A percentile compares a stretch with the other conserved stretches of the same genome.
phyloP scores from a whole-genome alignment of 306 rosid genomes.

The Cicer yamashitae region DNA sequence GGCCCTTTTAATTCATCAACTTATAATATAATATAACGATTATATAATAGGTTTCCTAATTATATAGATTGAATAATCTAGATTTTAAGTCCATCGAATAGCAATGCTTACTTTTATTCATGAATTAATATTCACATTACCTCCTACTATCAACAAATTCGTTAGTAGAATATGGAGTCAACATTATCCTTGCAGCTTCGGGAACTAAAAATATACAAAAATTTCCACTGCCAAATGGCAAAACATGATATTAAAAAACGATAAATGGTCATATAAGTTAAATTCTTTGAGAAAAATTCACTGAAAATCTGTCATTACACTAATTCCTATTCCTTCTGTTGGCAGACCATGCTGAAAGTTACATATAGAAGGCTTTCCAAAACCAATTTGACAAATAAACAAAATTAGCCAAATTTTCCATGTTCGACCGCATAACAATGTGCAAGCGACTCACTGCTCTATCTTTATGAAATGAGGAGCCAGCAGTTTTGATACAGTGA shows the following conservation, averaged over 20 bases:
- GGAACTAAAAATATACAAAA: constrained; percentile 38
- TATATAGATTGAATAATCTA: too few relatives aligned
- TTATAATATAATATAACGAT: too few relatives aligned
- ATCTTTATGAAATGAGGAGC: constrained; percentile 70
- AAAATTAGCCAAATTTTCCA: constrained; percentile 49
- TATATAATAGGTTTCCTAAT: too few relatives aligned
- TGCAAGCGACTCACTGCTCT: constrained; percentile 52
- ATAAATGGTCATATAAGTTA: constrained; percentile 31
- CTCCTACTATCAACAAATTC: not conserved
- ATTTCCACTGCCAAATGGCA: constrained; percentile 31
- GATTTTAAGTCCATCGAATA: too few relatives aligned
- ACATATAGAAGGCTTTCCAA: constrained; percentile 41
- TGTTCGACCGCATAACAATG: constrained; percentile 38
- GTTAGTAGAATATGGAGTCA: constrained; percentile 13
- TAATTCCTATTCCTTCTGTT: constrained; percentile 47
- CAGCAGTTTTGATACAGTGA: constrained; percentile 74
- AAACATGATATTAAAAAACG: constrained; percentile 20
- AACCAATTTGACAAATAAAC: constrained; percentile 36
- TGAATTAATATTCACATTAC: not conserved
- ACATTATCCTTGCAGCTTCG: constrained; percentile 21
- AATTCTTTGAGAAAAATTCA: constrained; percentile 34
- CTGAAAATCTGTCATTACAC: constrained; percentile 39
- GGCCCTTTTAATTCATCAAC: too few relatives aligned
- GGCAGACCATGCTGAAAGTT: constrained; percentile 36
- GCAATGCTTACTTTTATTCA: not conserved